Base-by-base conservation (phyloP, 805 yeast genomes). In the Saturnispora hagleri region DNA sequence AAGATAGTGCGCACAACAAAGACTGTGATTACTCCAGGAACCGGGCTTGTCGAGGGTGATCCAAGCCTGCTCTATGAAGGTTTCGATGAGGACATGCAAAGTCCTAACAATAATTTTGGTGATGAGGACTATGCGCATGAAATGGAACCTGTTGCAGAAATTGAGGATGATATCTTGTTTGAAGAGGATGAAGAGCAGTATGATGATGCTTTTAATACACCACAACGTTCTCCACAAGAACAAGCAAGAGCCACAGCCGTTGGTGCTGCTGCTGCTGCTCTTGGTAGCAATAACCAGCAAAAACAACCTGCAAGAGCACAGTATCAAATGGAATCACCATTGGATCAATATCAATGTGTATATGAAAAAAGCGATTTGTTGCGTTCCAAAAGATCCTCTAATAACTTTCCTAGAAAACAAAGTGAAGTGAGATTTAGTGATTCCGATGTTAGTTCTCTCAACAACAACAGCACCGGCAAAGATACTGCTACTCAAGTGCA, bases 1-100 rank as follows among this genome's bases (percentile, higher is more conserved):
- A 80, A 77, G 51, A 69, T 75, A 45, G 72, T 73, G 13, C 75
- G 73, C 55, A 76, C 76, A 6, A 76, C 78, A 1, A 70, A 74
- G 1, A 70, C 57, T 42, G 53, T 60, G 3, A 57, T 58, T 3
- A 47, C 42, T 20, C 51, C 60, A 54, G 51, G 61, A 50, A 53
- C 55, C 40, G 53, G 59, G 53, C 49, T 54, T 53, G 41, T 53
- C 54, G 56, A 67, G 24, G 48, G 58, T 42, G 64, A 61, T 26
- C 58, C 60, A 34, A 68, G 69, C 22, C 61, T 62, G 13, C 54
- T 50, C 4, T 51, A 56, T n/a, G 59, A 58, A 22, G 55, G 56
- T n/a, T 54, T 51, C 28, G 58, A 53, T 34, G 50, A 52, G 20
- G 72, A 67, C 50, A 66, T 31, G 18, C 24, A 26, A 18, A 22